Evolutionary conservation across 768 basidiomycete species (phyloP), one percentile per base, ranked within the genome.

Genomic region (Suillus decipiens): DNA sequence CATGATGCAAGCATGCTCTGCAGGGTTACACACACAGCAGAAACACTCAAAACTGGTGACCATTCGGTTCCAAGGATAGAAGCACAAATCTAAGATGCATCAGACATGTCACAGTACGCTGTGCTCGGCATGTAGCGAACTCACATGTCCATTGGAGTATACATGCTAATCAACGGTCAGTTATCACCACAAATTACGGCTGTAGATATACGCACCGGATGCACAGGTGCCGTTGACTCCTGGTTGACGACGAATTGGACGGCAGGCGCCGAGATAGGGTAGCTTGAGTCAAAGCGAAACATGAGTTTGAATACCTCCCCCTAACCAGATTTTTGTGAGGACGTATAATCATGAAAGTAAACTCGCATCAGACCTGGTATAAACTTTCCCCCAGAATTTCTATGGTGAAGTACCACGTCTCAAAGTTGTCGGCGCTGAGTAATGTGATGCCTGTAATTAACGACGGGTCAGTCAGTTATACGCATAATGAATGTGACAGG

Each of bases 1-100:
- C 91, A 93, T 8, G 90, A 93, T 28, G 92, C 94, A 62, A 96
- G 82, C 94, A 96, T 96, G 70, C 90, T 92, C 78, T 95, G 94
- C 54, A 96, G 76, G 4, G 93, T 95, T 19, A 94, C 84, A 69
- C 92, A 94, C 48, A 95, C 86, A 2, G 91, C 84, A 33, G 88
- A 81, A 24, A 92, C 92, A 64, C 89, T 92, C 66, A 94, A 76
- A n/a, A 93, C 92, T 0, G 92, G 93, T 11, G 90, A 92, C 93
- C 93, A 95, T 67, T 94, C 93, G 68, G 84, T 89, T 33, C 92
- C 94, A 9, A 96, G 85, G 62, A 96, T 94, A 15, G 91, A 93
- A 10, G 91, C 92, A 71, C 93, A 95, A 68, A 95, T 95, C 89
- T 95, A 43, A 24, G 54, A 55, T 47, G 34, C 55, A 62, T 69